Evolutionary conservation across 2,329 filamentous ascomycete genomes (phyloP).

Genomic region (Alternaria sp.): DNA sequence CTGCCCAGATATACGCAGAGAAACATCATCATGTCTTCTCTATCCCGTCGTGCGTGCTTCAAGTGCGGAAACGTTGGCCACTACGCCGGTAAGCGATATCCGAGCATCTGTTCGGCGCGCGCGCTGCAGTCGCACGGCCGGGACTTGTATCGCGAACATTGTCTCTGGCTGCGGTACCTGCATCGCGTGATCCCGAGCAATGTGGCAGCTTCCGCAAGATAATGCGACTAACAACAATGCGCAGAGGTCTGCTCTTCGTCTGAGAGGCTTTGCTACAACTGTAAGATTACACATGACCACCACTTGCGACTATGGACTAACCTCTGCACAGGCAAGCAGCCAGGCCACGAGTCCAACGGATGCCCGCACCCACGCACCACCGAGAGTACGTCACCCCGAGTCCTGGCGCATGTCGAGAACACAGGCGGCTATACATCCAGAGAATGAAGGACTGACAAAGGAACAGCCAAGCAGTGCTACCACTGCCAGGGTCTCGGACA

Average conservation of each 20-base stretch:
- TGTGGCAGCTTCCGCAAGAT: conserved; percentile 4
- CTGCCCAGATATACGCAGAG: conserved; percentile 36
- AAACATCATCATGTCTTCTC: conserved; percentile 57
- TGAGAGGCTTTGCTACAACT: conserved; percentile 99
- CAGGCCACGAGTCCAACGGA: conserved; percentile 95
- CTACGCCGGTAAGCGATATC: conserved; percentile 55
- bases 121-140: conserved; percentile 27
- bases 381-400: conserved; percentile 66
- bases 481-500: conserved; percentile 98
- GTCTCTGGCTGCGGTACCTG: conserved; percentile 13
- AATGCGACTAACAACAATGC: conserved; percentile 29
- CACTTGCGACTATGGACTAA: conserved; percentile 16
- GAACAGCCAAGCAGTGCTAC: conserved; percentile 94
- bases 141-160: conserved; percentile 21
- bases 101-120: conserved; percentile 17
- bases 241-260: conserved; percentile 94
- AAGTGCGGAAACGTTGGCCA: conserved; percentile 61
- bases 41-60: conserved; percentile 61
- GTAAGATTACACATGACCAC: conserved; percentile 59
- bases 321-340: conserved; percentile 72
- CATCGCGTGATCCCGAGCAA: conserved; percentile 25
- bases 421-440: not conserved
- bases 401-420: not conserved
- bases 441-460: conserved; percentile 17
- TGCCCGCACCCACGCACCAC: conserved; percentile 96